A percentile compares a stretch with the other conserved stretches of the same genome.
These are phyloP conservation scores for Salix arbutifolia DNA, from an alignment of 345 rosid genomes.

Conservation along the genomic window DNA sequence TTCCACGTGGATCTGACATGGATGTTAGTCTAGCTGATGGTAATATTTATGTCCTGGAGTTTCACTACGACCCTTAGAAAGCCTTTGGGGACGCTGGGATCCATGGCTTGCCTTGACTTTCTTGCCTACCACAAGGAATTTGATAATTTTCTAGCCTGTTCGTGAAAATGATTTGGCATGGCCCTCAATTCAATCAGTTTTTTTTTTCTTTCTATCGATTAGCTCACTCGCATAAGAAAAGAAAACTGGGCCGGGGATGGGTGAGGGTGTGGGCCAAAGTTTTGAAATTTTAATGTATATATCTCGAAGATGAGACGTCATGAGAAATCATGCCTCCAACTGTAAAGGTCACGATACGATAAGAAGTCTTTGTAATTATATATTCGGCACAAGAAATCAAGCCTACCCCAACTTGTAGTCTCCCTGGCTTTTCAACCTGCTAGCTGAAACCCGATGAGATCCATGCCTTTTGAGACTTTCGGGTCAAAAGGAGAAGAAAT, in stretches of 20 bases:
- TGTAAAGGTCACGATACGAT: slow-evolving; percentile 30
- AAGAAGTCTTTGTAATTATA: slow-evolving; percentile 13
- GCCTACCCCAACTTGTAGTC: neutral
- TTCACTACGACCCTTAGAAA: too few species aligned
- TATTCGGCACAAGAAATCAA: neutral
- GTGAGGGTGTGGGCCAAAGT: slow-evolving; percentile 9
- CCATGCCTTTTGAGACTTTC: neutral
- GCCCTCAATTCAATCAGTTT: neutral
- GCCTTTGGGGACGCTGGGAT: too few species aligned
- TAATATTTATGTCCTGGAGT: too few species aligned
- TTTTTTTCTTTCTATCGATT: too few species aligned
- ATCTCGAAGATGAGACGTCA: slow-evolving; percentile 1
- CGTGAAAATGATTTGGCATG: slow-evolving; percentile 3
- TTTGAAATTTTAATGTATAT: slow-evolving; percentile 1
- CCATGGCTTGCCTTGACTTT: too few species aligned
- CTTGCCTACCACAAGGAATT: too few species aligned
- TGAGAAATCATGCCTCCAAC: slow-evolving; percentile 33
- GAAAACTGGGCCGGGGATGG: neutral
- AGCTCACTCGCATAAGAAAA: neutral
- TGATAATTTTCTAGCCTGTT: too few species aligned
- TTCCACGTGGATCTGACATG: too few species aligned
- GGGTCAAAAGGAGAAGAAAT: neutral
- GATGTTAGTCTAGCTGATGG: too few species aligned
- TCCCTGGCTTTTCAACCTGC: neutral
- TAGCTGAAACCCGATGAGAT: neutral